phyloP scores from a whole-genome alignment of 208 protist genomes.

The Phytomonas francai region DNA sequence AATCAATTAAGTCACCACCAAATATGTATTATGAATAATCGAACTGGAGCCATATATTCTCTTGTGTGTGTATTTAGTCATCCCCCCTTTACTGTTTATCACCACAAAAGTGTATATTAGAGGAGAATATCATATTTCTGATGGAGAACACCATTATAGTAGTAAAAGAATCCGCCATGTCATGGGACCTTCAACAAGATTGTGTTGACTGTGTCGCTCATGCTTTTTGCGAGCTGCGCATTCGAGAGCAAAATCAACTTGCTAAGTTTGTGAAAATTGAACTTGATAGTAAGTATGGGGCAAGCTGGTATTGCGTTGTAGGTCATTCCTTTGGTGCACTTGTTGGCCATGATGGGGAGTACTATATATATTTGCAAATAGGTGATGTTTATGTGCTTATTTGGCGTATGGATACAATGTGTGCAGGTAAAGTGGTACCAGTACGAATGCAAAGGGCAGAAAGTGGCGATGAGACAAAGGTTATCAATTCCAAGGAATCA shows the following conservation, averaged over 20 bases:
- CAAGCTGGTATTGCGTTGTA: constrained; percentile 99
- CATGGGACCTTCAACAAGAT: constrained; percentile 78
- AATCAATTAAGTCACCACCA: too few species aligned
- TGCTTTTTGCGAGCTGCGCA: constrained; percentile 39
- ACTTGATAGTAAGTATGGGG: constrained; percentile 97
- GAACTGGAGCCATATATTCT: background rate
- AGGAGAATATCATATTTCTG: background rate
- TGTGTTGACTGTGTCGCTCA: constrained; percentile 80
- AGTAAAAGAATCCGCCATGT: constrained; percentile 76
- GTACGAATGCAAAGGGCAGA: constrained; percentile 25
- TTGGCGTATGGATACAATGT: constrained; percentile 79
- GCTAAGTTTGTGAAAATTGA: constrained; percentile 99
- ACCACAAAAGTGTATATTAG: background rate
- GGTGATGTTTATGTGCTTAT: constrained; percentile 97
- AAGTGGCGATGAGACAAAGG: constrained; percentile 4
- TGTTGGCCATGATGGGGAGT: constrained; percentile 97
- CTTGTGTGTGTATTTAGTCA: background rate
- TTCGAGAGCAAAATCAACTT: constrained; percentile 96
- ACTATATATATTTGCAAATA: constrained; percentile 99
- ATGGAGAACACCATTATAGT: constrained; percentile 63
- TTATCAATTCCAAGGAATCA: too few species aligned
- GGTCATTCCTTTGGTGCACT: constrained; percentile 99
- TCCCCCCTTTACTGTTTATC: background rate
- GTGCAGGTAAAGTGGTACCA: too few species aligned
- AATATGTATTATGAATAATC: background rate